phyloP scores from a whole-genome alignment of 2,329 filamentous ascomycete genomes.

The Trichoderma asperellum region DNA sequence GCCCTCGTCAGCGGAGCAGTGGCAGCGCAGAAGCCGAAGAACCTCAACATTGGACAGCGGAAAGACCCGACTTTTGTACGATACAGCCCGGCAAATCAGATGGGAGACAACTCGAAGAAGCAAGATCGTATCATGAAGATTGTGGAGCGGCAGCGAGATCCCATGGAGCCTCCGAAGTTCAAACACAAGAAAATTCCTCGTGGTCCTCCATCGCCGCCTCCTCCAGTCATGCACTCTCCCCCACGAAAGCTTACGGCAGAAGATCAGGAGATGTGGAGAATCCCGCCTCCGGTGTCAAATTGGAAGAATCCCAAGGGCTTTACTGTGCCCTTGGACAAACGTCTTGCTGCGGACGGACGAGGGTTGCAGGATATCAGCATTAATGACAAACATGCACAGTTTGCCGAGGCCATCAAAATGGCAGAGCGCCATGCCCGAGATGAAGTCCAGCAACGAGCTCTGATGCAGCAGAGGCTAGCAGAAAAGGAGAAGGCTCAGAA shows the following conservation, averaged over 20 bases:
- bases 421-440: constrained; percentile 94
- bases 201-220: constrained; percentile 88
- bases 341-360: constrained; percentile 88
- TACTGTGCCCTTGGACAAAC: constrained; percentile 93
- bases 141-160: constrained; percentile 89
- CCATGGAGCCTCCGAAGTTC: constrained; percentile 96
- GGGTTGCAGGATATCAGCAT: constrained; percentile 92
- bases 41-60: constrained; percentile 77
- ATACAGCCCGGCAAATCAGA: constrained; percentile 95
- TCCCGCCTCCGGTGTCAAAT: constrained; percentile 84
- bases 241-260: constrained; percentile 94
- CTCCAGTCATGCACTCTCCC: constrained; percentile 92
- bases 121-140: constrained; percentile 98
- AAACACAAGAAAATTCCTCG: constrained; percentile 98
- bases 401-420: constrained; percentile 91
- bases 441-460: constrained; percentile 86
- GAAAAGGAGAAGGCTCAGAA: constrained; percentile 97
- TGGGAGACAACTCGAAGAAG: constrained; percentile 85
- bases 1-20: constrained; percentile 82
- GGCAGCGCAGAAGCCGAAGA: constrained; percentile 93
- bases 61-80: constrained; percentile 91
- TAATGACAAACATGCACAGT: constrained; percentile 97
- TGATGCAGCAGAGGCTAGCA: constrained; percentile 94
- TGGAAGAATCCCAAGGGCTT: constrained; percentile 99
- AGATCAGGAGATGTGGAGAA: constrained; percentile 96